Evolutionary conservation across 148 eudicot species (phyloP).

Genomic region (Vaccinium vitisidaea): DNA sequence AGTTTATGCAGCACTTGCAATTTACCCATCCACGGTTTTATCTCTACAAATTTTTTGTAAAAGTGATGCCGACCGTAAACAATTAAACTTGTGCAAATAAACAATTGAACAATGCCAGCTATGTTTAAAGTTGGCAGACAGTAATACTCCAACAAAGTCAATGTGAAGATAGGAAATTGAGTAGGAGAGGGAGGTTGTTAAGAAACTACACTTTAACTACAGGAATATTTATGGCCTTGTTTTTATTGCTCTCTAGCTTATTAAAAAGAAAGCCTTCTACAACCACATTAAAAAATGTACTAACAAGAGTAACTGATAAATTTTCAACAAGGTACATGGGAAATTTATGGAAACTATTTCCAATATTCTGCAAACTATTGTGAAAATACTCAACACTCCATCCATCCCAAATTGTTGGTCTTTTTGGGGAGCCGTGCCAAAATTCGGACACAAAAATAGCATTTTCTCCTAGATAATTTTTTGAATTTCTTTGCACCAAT

Average conservation of each 20-base stretch:
- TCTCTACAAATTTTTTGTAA: conserved; percentile 42
- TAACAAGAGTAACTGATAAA: background rate
- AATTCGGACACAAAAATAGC: background rate
- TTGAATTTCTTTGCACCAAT: background rate
- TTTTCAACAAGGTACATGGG: background rate
- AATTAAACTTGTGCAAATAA: conserved; percentile 1
- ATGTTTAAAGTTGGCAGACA: background rate
- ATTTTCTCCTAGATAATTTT: background rate
- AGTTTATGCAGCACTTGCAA: conserved; percentile 66
- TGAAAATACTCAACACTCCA: background rate
- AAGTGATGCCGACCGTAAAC: background rate
- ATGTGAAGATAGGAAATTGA: background rate
- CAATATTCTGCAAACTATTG: background rate
- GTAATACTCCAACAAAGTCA: background rate
- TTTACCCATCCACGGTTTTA: conserved; percentile 97
- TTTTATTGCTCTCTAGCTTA: background rate
- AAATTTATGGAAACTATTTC: background rate
- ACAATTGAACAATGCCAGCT: background rate
- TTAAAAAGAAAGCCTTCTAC: background rate
- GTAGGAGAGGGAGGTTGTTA: background rate
- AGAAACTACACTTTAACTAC: background rate
- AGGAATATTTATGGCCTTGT: background rate
- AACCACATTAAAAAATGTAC: background rate
- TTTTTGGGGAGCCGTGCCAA: background rate
- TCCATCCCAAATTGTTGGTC: background rate